Evolutionary conservation across 1,284 basidiomycete species (phyloP).

Genomic region (Thecaphora frezii): DNA sequence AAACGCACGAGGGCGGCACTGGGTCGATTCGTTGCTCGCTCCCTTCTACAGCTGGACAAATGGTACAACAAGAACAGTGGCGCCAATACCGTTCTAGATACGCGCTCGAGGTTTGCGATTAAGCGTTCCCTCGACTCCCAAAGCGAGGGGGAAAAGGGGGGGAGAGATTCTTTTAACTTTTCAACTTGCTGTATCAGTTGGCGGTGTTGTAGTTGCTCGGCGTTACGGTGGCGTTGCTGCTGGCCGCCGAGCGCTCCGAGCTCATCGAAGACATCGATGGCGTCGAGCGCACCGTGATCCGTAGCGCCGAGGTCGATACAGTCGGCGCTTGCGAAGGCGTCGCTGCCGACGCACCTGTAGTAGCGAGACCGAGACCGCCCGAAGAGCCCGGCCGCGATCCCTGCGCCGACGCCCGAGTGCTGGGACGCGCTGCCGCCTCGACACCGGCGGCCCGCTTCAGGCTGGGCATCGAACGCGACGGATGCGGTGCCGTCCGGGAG

Average conservation of each 20-base stretch:
- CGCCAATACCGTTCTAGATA: too few species aligned
- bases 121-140: too few species aligned
- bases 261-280: slow-evolving; percentile 9
- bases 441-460: slow-evolving; percentile 1
- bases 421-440: not conserved
- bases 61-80: too few species aligned
- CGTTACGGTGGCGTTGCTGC: not conserved
- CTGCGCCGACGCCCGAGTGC: slow-evolving; percentile 4
- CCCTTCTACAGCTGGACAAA: too few species aligned
- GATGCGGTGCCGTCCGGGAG: slow-evolving; percentile 14
- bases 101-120: too few species aligned
- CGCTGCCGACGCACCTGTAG: slow-evolving; percentile 1
- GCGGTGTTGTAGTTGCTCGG: too few species aligned
- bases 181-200: too few species aligned
- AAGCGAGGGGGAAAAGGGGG: too few species aligned
- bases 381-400: not conserved
- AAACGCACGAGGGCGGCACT: too few species aligned
- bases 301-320: slow-evolving; percentile 12
- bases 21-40: too few species aligned
- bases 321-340: not conserved
- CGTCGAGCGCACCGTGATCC: slow-evolving; percentile 26
- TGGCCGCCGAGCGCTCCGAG: not conserved
- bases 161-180: too few species aligned
- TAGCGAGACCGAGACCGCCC: not conserved
- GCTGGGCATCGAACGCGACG: slow-evolving; percentile 28